Evolutionary conservation across 2,329 filamentous ascomycete genomes (phyloP).

Genomic region (Bimuria novae-zelandiae): DNA sequence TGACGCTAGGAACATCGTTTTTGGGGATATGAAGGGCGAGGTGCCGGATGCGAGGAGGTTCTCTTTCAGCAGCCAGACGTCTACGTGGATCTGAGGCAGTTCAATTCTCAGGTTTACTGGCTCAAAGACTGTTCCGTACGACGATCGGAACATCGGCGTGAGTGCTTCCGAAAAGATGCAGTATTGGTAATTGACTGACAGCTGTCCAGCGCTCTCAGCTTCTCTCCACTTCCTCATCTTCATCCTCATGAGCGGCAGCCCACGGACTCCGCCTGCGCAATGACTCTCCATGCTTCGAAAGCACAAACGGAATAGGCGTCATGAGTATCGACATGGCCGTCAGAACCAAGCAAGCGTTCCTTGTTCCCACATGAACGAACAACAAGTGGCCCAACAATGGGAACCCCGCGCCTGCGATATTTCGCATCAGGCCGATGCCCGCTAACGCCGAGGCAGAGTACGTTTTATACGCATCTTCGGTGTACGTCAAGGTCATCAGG

Average conservation of each 20-base stretch:
- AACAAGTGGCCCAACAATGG: constrained; percentile 37
- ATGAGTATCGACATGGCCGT: constrained; percentile 33
- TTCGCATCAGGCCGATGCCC: constrained; percentile 47
- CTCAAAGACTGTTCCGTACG: not conserved
- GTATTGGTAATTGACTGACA: not conserved
- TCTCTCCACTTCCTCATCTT: constrained; percentile 25
- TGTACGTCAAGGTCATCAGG: constrained; percentile 56
- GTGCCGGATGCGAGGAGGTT: not conserved
- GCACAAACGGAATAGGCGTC: constrained; percentile 41
- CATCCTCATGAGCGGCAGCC: constrained; percentile 45
- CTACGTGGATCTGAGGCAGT: not conserved
- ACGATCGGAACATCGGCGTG: not conserved
- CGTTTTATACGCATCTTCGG: constrained; percentile 55
- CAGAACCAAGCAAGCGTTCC: constrained; percentile 37
- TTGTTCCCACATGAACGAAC: constrained; percentile 37
- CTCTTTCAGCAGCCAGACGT: not conserved
- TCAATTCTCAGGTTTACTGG: constrained; percentile 29
- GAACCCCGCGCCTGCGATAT: constrained; percentile 44
- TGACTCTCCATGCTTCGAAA: constrained; percentile 39
- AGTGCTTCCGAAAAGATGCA: too few relatives aligned
- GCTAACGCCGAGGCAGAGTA: constrained; percentile 50
- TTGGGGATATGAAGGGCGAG: not conserved
- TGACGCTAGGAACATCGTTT: not conserved
- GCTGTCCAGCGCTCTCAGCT: not conserved
- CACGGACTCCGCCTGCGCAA: constrained; percentile 46